A percentile compares a stretch with the other conserved stretches of the same genome.
Evolutionary conservation across 1,139 yeast species (phyloP).

Genomic region (Diutina ranongensis): DNA sequence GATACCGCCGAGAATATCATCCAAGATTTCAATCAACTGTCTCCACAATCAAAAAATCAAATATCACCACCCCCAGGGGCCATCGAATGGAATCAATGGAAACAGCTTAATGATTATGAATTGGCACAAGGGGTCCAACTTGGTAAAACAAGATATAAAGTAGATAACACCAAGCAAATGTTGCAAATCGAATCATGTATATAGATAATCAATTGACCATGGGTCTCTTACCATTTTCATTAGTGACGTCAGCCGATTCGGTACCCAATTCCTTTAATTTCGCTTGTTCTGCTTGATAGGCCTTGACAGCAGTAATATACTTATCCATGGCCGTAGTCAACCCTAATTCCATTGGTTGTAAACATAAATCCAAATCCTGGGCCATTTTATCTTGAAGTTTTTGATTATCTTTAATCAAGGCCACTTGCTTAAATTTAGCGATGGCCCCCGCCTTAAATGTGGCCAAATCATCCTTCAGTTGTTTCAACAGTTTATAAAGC

Average conservation of each 20-base stretch:
- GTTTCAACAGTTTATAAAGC: constrained; percentile 24
- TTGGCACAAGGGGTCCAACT: constrained; percentile 27
- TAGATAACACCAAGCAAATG: constrained; percentile 40
- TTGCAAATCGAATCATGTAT: constrained; percentile 15
- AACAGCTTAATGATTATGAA: constrained; percentile 44
- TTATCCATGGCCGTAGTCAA: constrained; percentile 11
- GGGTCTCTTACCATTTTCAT: constrained; percentile 5
- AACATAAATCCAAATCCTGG: constrained; percentile 22
- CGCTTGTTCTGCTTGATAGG: not conserved
- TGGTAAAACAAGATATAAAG: constrained; percentile 51
- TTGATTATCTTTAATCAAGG: constrained; percentile 15
- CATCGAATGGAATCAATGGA: constrained; percentile 71
- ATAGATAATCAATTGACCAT: not conserved
- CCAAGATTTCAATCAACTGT: constrained; percentile 29
- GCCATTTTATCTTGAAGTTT: constrained; percentile 23
- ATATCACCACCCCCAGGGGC: constrained; percentile 14
- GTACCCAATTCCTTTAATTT: not conserved
- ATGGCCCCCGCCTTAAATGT: constrained; percentile 15
- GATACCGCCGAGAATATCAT: constrained; percentile 54
- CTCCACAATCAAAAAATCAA: constrained; percentile 5
- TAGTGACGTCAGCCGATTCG: not conserved
- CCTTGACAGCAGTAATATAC: not conserved
- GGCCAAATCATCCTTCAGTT: constrained; percentile 18
- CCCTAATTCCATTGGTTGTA: constrained; percentile 8
- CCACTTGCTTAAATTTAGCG: constrained; percentile 7